Evolutionary conservation across 1,284 basidiomycete genomes (phyloP), one percentile per base, ranked within the genome.

Genomic region (Thelephora terrestris): DNA sequence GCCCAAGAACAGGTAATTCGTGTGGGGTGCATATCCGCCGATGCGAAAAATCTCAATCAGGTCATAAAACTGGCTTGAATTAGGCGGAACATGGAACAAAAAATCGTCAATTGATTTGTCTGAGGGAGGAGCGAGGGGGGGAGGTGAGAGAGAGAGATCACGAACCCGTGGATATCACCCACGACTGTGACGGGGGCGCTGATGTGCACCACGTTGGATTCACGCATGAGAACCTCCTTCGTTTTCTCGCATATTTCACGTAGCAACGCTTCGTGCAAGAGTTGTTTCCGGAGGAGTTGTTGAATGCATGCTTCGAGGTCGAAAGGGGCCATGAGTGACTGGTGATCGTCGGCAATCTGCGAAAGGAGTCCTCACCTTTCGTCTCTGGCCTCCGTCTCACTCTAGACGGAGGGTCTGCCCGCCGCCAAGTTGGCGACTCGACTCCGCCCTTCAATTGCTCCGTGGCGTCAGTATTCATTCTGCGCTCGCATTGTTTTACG

Each of bases 241-340:
- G 93, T 95, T 70, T 96, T 96, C 61, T 95, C 93, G 74, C 93
- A 97, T 75, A 97, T 95, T 73, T 97, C 93, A 49, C 92, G 83
- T 45, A 97, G 66, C 20, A 96, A 75, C 2, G 89, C 85, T 68
- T 97, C 93, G 58, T 92, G 92, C 4, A 97, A 74, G 12, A 97
- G 79, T 60, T 95, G 91, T 71, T 97, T 97, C 51, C 83, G 77
- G 32, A 92, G 78, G 49, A 96, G 74, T 61, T 91, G 88, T 61
- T 88, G 75, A 65, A 97, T 95, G 67, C 91, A 95, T 55, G 88
- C 89, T 74, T 95, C 91, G 64, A 95, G 84, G 74, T 95, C 89
- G 74, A 95, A 93, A 58, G 90, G 87, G 50, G 87, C 85, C 89
- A 91, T 91, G 61, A 48, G 34, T 42, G 39, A 18, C 39, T 6